Conservation (phyloP, 192 early-diverging fungal genomes). For the Lunasporangiospora selenospora region DNA sequence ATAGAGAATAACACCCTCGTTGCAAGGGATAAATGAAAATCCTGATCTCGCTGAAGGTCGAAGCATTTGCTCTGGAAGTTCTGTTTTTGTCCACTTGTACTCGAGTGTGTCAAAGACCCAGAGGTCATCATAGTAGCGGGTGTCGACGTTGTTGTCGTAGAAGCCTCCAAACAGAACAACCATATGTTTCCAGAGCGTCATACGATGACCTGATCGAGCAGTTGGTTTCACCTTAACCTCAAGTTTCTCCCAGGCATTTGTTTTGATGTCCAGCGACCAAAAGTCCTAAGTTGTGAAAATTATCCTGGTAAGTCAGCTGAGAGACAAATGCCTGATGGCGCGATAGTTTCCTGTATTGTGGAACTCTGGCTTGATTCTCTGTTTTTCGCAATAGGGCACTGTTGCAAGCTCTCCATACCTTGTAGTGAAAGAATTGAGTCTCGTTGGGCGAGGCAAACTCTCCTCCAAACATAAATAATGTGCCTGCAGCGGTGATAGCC, state of each 20-base stretch:
- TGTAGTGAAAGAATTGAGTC: slow-evolving; percentile 69
- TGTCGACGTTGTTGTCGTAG: slow-evolving; percentile 52
- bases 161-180: slow-evolving; percentile 73
- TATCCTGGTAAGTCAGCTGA: no score
- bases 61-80: slow-evolving; percentile 41
- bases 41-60: slow-evolving; percentile 60
- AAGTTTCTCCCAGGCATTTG: slow-evolving; percentile 71
- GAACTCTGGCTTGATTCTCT: no score
- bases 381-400: no score
- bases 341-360: no score
- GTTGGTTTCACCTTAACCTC: slow-evolving; percentile 61
- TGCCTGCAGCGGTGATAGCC: slow-evolving; percentile 63
- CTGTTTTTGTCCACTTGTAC: slow-evolving; percentile 55
- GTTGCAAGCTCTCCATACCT: no score
- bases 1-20: slow-evolving; percentile 65
- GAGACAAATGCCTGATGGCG: no score
- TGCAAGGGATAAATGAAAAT: slow-evolving; percentile 61
- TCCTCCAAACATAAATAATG: slow-evolving; percentile 69
- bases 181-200: slow-evolving; percentile 68
- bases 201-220: slow-evolving; percentile 69
- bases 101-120: slow-evolving; percentile 72
- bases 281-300: slow-evolving; percentile 72
- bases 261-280: slow-evolving; percentile 74
- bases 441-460: slow-evolving; percentile 70
- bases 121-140: slow-evolving; percentile 69